A percentile compares a stretch with the other conserved stretches of the same genome.
Conservation (phyloP, 768 basidiomycete genomes). For the Termitomyces sp. region DNA sequence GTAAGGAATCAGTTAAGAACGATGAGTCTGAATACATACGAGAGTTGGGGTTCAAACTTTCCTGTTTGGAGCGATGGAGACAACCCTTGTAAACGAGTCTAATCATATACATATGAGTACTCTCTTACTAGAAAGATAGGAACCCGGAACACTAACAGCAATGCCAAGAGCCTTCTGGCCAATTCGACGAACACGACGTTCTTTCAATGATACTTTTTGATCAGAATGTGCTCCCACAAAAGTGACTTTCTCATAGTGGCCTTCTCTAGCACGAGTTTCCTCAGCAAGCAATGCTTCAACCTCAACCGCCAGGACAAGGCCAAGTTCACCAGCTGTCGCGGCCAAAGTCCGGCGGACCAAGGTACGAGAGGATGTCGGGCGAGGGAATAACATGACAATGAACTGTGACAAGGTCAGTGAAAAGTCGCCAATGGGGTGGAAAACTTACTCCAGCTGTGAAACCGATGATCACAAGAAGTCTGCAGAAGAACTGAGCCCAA, state of each 20-base stretch:
- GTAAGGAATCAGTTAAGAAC: background rate
- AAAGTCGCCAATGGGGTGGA: background rate
- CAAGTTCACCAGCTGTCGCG: constrained; percentile 29
- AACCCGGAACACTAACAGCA: constrained; percentile 22
- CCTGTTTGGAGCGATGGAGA: constrained; percentile 33
- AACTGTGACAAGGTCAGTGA: constrained; percentile 20
- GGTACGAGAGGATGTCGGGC: constrained; percentile 35
- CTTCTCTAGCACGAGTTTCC: constrained; percentile 29
- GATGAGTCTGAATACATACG: constrained; percentile 22
- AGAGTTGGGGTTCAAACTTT: constrained; percentile 36
- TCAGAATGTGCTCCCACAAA: constrained; percentile 17
- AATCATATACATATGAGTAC: background rate
- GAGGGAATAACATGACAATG: constrained; percentile 42
- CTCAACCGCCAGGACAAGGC: constrained; percentile 33
- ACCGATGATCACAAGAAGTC: constrained; percentile 39
- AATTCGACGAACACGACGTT: constrained; percentile 31
- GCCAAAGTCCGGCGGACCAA: constrained; percentile 37
- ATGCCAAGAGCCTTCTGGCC: constrained; percentile 29
- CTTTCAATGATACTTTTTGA: constrained; percentile 28
- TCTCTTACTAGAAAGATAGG: background rate
- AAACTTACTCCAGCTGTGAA: constrained; percentile 37
- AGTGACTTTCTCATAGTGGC: constrained; percentile 24
- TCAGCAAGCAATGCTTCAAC: constrained; percentile 42
- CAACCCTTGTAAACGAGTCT: constrained; percentile 34
- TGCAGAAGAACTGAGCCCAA: constrained; percentile 7